A percentile compares a stretch with the other conserved stretches of the same genome.
Conservation (phyloP, 257 asterid species). For the Solanum virginianum region DNA sequence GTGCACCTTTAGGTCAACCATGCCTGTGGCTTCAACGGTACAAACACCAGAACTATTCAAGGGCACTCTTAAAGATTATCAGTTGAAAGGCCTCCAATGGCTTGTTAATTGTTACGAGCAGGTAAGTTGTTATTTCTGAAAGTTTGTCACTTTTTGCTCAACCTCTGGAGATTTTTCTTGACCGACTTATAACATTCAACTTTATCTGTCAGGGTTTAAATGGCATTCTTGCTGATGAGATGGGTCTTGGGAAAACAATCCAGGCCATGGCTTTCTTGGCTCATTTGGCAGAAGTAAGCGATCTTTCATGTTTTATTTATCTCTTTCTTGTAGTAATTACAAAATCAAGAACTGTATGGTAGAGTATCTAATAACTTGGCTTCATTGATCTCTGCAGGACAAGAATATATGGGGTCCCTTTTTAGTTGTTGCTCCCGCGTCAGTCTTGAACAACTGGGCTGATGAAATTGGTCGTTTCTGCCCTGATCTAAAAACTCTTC, state of each 20-base stretch:
- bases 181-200: background rate
- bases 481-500: slow-evolving; percentile 93
- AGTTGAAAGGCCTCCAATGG: slow-evolving; percentile 97
- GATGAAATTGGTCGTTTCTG: slow-evolving; percentile 97
- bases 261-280: slow-evolving; percentile 99
- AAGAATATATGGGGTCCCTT: slow-evolving; percentile 99
- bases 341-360: background rate
- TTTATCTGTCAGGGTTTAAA: slow-evolving; percentile 58
- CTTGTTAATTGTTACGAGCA: slow-evolving; percentile 98
- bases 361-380: slow-evolving; percentile 9
- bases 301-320: background rate
- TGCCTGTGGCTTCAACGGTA: slow-evolving; percentile 94
- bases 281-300: slow-evolving; percentile 90
- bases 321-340: background rate
- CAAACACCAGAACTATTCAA: slow-evolving; percentile 78
- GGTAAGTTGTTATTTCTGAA: slow-evolving; percentile 26
- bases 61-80: slow-evolving; percentile 91
- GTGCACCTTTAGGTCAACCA: slow-evolving; percentile 64
- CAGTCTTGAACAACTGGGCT: slow-evolving; percentile 96
- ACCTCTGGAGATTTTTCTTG: background rate
- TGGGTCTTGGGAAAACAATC: slow-evolving; percentile 98
- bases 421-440: slow-evolving; percentile 96
- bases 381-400: slow-evolving; percentile 36
- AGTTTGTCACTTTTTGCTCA: background rate
- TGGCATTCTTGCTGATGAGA: slow-evolving; percentile 99